Evolutionary conservation across 1,284 basidiomycete species (phyloP), one percentile per base, ranked within the genome.

Genomic region (Rhodotorula sp.): DNA sequence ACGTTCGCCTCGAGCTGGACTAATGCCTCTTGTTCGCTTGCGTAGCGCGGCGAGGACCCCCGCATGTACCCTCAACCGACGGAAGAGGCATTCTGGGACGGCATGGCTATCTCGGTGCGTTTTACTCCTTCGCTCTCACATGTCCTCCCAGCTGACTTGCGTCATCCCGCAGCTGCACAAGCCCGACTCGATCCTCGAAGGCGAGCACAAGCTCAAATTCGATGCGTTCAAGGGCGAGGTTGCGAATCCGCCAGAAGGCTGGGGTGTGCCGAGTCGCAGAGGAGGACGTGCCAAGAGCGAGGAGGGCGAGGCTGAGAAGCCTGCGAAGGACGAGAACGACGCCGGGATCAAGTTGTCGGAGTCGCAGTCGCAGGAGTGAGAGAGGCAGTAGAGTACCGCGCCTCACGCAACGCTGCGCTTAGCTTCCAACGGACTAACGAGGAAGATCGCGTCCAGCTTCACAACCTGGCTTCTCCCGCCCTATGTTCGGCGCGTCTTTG

Each of bases 21-120:
- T 16, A 13, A 31, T 30, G 51, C 50, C 64, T 34, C 20, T 11
- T 4, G n/a, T n/a, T 44, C 2, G 8, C 2, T 28, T 34, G 34
- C 34, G 10, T 34, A 76, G 74, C 50, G 58, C 22, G 70, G 70
- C 44, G 74, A 74, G 54, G 70, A 76, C 55, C 62, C 61, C 20
- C 70, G 64, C 9, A 51, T 50, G 8, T 67, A 70, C 46, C 64
- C 66, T 22, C 62, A 62, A 1, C 50, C 44, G 11, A 28, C 56
- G 24, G 62, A 57, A 8, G 66, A 68, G 48, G 54, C 64, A 37
- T 74, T 72, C 44, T 76, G 74, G 74, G 69, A 76, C 50, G 68
- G 69, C 20, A 70, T 76, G 47, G 28, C 52, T 22, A 52, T 74
- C 26, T 28, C 53, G 48, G 72, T 74, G 11, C 50, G 55, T 44